phyloP scores from a whole-genome alignment of 257 asterid species.

The Haberlea rhodopensis region DNA sequence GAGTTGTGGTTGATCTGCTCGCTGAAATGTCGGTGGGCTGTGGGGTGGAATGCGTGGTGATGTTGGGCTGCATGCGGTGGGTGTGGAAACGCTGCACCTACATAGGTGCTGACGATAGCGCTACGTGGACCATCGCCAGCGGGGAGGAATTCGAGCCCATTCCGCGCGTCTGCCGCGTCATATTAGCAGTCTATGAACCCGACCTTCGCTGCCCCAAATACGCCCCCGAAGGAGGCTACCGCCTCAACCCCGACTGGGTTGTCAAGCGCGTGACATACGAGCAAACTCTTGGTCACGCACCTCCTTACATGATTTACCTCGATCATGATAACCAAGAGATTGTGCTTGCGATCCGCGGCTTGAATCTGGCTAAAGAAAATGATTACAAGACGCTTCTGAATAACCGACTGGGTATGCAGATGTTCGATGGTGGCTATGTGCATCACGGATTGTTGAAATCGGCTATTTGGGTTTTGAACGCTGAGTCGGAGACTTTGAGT shows the following conservation, averaged over 20 bases:
- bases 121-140: slow-evolving; percentile 76
- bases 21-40: slow-evolving; percentile 64
- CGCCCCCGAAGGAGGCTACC: slow-evolving; percentile 60
- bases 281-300: slow-evolving; percentile 74
- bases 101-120: slow-evolving; percentile 88
- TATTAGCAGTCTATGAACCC: slow-evolving; percentile 82
- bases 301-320: slow-evolving; percentile 77
- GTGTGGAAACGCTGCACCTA: slow-evolving; percentile 98
- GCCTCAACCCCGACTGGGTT: slow-evolving; percentile 68
- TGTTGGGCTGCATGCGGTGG: slow-evolving; percentile 85
- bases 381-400: slow-evolving; percentile 74
- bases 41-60: slow-evolving; percentile 70
- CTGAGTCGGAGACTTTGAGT: slow-evolving; percentile 62
- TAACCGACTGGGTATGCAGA: slow-evolving; percentile 81
- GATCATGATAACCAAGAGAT: slow-evolving; percentile 76
- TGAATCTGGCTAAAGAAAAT: slow-evolving; percentile 66
- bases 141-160: slow-evolving; percentile 69
- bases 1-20: slow-evolving; percentile 19
- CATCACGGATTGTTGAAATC: slow-evolving; percentile 87
- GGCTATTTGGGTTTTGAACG: slow-evolving; percentile 72
- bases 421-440: slow-evolving; percentile 94
- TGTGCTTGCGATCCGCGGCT: slow-evolving; percentile 78
- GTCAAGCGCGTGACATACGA: slow-evolving; percentile 74
- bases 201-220: slow-evolving; percentile 61
- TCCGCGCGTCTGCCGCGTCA: slow-evolving; percentile 77